Evolutionary conservation across 768 basidiomycete species (phyloP).

Genomic region (Rubroboletus pulcherrimus): DNA sequence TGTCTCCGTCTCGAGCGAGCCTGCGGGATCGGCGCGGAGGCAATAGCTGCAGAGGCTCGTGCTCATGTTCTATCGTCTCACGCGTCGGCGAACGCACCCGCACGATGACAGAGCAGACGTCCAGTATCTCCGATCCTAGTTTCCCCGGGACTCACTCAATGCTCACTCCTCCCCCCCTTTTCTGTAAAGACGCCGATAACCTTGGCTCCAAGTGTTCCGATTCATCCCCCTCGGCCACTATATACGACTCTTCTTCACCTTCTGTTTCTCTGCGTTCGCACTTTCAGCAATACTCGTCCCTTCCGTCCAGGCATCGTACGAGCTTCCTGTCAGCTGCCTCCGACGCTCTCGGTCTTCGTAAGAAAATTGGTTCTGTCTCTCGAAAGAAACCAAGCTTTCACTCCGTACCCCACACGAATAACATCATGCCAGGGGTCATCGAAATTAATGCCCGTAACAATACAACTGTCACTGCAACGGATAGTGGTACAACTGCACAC

Average conservation of each 20-base stretch:
- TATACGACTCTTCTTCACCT: slow-evolving; percentile 11
- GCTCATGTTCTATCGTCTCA: neutral
- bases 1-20: neutral
- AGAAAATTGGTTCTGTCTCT: slow-evolving; percentile 38
- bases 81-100: slow-evolving; percentile 3
- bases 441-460: slow-evolving; percentile 55
- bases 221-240: slow-evolving; percentile 10
- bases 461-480: slow-evolving; percentile 12
- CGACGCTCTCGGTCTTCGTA: slow-evolving; percentile 43
- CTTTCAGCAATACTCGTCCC: slow-evolving; percentile 3
- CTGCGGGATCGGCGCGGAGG: slow-evolving; percentile 2
- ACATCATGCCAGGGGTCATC: slow-evolving; percentile 64
- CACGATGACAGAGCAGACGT: neutral
- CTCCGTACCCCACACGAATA: slow-evolving; percentile 31
- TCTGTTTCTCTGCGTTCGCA: slow-evolving; percentile 3
- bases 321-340: slow-evolving; percentile 53
- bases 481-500: slow-evolving; percentile 24
- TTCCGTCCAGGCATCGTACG: slow-evolving; percentile 36
- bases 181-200: slow-evolving; percentile 18
- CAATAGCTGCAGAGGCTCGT: neutral
- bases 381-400: slow-evolving; percentile 36
- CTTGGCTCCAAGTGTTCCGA: slow-evolving; percentile 13
- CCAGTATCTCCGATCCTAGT: neutral
- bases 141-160: slow-evolving; percentile 9
- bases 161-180: neutral